Evolutionary conservation across 345 rosid genomes (phyloP).

Genomic region (Gossypium stocksii): DNA sequence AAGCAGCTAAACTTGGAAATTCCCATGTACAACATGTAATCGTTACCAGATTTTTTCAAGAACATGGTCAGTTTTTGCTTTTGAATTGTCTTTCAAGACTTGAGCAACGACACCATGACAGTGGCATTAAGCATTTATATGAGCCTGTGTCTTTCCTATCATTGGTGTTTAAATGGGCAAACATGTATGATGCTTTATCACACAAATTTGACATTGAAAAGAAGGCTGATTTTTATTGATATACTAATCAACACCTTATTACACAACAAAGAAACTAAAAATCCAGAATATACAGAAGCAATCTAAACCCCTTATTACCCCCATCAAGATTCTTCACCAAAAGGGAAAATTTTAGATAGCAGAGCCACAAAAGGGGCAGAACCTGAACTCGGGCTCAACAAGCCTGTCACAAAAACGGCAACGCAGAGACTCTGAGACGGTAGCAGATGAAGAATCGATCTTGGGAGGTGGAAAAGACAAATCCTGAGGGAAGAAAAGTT

Average conservation of each 20-base stretch:
- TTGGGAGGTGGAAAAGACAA: slow-evolving; percentile 24
- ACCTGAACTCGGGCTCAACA: slow-evolving; percentile 59
- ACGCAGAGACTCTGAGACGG: slow-evolving; percentile 24
- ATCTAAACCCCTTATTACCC: neutral
- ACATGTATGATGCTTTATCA: neutral
- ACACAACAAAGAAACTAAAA: neutral
- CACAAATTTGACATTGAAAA: neutral
- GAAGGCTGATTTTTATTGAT: neutral
- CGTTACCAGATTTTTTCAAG: neutral
- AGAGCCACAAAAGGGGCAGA: slow-evolving; percentile 85
- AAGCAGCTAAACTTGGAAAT: neutral
- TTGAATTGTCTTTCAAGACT: neutral
- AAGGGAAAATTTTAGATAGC: slow-evolving; percentile 30
- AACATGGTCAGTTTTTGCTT: neutral
- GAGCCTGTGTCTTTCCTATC: neutral
- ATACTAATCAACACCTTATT: neutral
- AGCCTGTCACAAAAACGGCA: slow-evolving; percentile 63
- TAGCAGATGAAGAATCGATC: slow-evolving; percentile 10
- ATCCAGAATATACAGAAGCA: neutral
- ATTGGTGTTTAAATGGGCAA: neutral
- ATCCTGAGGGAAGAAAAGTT: slow-evolving; percentile 56
- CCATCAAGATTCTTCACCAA: neutral
- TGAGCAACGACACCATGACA: neutral
- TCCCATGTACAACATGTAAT: no score
- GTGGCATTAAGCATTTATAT: neutral